Evolutionary conservation across 257 asterid species (phyloP), one percentile per base, ranked within the genome.

Genomic region (Avicennia marina): DNA sequence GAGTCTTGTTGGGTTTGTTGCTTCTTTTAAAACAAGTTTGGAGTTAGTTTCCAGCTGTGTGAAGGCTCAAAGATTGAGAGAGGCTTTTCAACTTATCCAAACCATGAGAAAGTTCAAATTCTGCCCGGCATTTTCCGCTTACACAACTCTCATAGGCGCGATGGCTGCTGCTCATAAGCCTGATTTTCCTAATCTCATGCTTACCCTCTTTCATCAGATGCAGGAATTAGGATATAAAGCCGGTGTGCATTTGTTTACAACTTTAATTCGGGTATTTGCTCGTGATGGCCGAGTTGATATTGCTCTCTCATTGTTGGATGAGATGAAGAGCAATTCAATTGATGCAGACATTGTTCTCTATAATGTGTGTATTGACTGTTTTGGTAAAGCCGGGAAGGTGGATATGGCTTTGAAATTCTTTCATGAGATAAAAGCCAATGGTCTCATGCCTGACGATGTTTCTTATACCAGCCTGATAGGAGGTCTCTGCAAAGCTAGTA

Each of bases 371-470:
- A 89, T 91, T 2, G 87, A 91, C 66, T 85, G 94, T 70, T 91
- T 91, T 64, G 95, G 98, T 43, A 91, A 86, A 74, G 86, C 74
- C 42, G 98, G 95, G 25, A 86, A 88, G 64, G 87, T 93, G 16
- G 97, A 88, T 65, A 86, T 88, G 87, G 95, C 97, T 22, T 85
- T 95, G 95, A 93, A 88, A 61, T 88, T 93, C 79, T 88, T 93
- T 65, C 94, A 93, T 40, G 98, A 91, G 77, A 81, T 88, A 74
- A 82, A 70, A 66, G 45, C 84, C 11, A 87, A 67, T 33, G 86
- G 93, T 17, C 82, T 88, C 38, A 47, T 18, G 45, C 95, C 95
- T 17, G 98, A 89, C 71, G 95, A 86, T 13, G 95, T 86, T 61
- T 79, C 98, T 2, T 88, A 81, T 56, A 86, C 98, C 9, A 88